These are phyloP conservation scores for Psophocarpus tetragonolobus DNA, from an alignment of 306 rosid species.

Conservation along the genomic window DNA sequence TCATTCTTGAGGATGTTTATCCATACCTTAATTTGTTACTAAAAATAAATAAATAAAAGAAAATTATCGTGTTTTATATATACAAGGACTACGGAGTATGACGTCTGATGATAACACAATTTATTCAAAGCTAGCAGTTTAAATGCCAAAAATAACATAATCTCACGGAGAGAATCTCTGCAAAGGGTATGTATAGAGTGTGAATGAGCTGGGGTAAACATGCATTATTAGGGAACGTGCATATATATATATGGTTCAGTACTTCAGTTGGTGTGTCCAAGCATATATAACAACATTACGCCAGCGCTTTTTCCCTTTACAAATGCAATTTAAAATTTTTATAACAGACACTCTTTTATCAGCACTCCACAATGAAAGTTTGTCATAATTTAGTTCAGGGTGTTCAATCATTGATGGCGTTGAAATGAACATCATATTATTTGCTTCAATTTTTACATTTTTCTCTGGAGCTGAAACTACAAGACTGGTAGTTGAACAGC, in stretches of 20 bases:
- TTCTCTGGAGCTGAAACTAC: background rate
- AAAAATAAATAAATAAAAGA: background rate
- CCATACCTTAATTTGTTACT: background rate
- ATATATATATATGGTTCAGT: background rate
- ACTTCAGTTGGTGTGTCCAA: background rate
- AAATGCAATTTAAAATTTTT: background rate
- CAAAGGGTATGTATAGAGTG: background rate
- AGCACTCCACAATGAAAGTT: background rate
- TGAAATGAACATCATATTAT: background rate
- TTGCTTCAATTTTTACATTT: background rate
- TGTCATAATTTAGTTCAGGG: background rate
- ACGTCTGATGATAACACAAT: background rate
- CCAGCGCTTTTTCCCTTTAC: background rate
- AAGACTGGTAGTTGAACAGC: background rate
- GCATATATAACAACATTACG: background rate
- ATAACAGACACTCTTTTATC: background rate
- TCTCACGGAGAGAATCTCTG: background rate
- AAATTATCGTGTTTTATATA: background rate
- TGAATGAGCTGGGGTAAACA: background rate
- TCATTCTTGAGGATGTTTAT: background rate
- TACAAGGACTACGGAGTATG: background rate
- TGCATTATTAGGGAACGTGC: slow-evolving; percentile 21
- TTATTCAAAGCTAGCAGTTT: slow-evolving; percentile 2
- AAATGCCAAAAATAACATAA: background rate
- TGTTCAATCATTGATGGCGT: background rate